Conservation (phyloP, 2,329 filamentous ascomycete genomes). For the Emydomyces testavorans region DNA sequence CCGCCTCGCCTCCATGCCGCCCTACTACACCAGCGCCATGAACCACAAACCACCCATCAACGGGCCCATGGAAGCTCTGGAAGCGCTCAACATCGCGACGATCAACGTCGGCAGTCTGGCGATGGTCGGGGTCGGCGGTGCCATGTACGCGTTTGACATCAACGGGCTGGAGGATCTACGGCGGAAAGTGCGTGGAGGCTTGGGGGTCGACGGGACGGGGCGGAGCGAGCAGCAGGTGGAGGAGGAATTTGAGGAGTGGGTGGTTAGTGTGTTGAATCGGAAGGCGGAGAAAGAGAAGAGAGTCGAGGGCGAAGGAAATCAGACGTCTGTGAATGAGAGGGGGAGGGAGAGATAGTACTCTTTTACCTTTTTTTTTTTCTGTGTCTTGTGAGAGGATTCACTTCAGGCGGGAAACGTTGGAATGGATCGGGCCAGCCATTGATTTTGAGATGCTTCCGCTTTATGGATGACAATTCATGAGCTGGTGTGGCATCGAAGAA, state of each 20-base stretch:
- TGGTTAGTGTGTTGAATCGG: conserved; percentile 38
- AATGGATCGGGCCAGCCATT: too few species aligned
- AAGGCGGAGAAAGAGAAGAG: conserved; percentile 37
- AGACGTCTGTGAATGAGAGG: conserved; percentile 12
- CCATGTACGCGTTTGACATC: conserved; percentile 68
- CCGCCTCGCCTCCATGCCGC: conserved; percentile 50
- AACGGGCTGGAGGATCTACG: conserved; percentile 55
- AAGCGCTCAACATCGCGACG: conserved; percentile 76
- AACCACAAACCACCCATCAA: conserved; percentile 41
- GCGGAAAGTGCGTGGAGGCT: conserved; percentile 47
- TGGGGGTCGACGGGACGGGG: conserved; percentile 48
- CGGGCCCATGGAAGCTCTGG: conserved; percentile 60
- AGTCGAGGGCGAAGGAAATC: conserved; percentile 20
- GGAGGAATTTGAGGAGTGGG: conserved; percentile 45
- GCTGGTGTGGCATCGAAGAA: too few species aligned
- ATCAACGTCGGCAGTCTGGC: conserved; percentile 69
- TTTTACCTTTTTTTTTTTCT: not conserved
- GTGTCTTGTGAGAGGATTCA: too few species aligned
- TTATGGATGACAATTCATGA: too few species aligned
- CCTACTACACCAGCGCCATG: conserved; percentile 51
- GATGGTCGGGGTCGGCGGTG: conserved; percentile 61
- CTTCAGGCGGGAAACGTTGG: too few species aligned
- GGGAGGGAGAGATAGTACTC: conserved; percentile 15
- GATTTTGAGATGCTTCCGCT: too few species aligned
- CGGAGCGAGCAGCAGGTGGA: conserved; percentile 39